Conservation (phyloP, 163 green algal species). For the Prototheca stagnorum region DNA sequence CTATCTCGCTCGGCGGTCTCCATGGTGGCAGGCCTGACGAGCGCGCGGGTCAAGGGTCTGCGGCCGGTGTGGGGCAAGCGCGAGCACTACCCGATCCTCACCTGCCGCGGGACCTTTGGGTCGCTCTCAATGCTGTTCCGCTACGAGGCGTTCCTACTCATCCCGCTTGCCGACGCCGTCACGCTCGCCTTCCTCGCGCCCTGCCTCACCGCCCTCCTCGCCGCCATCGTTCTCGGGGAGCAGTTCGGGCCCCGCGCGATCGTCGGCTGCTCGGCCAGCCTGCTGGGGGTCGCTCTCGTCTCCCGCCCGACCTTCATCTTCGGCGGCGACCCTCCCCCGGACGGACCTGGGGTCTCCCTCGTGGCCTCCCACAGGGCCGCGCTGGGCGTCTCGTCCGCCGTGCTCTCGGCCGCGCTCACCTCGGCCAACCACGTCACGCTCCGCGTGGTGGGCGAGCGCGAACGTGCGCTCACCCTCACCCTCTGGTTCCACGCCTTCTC, state of each 20-base stretch:
- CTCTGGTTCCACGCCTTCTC: not conserved
- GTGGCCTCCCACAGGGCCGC: not conserved
- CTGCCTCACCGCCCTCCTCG: not conserved
- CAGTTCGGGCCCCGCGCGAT: not conserved
- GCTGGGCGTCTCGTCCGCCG: not conserved
- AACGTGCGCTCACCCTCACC: not conserved
- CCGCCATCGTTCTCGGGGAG: not conserved
- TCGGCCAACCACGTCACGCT: not conserved
- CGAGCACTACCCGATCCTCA: not conserved
- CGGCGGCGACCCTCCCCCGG: not conserved
- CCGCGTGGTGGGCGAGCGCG: not conserved
- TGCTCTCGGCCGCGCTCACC: not conserved
- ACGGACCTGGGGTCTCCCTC: not conserved
- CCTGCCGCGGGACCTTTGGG: not conserved
- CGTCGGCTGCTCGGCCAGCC: not conserved
- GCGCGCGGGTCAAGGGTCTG: not conserved
- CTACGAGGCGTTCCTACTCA: not conserved
- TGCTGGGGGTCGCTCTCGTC: not conserved
- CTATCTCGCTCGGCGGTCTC: not conserved
- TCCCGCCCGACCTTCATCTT: not conserved
- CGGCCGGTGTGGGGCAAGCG: slow-evolving; percentile 1
- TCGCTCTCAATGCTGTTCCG: not conserved
- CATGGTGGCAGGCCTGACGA: not conserved
- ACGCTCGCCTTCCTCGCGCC: not conserved
- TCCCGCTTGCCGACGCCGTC: not conserved